A percentile compares a stretch with the other conserved stretches of the same genome.
These are phyloP conservation scores for Bruguiera sexangula DNA, from an alignment of 345 rosid species.

Conservation along the genomic window DNA sequence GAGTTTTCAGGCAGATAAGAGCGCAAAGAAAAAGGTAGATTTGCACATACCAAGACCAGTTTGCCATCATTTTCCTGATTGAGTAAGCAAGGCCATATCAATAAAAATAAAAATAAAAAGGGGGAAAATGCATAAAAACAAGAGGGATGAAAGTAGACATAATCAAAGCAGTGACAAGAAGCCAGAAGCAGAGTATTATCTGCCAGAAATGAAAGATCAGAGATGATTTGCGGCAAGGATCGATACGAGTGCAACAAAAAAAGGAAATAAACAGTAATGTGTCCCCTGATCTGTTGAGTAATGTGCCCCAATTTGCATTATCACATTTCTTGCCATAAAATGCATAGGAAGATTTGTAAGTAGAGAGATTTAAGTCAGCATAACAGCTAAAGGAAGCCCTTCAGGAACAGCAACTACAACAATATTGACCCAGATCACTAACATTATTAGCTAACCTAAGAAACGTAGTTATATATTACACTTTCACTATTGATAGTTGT, in stretches of 20 bases:
- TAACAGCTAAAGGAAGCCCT: conserved; percentile 96
- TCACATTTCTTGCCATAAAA: too few species aligned
- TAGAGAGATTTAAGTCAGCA: conserved; percentile 67
- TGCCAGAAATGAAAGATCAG: neutral
- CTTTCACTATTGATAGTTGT: neutral
- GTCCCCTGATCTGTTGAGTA: too few species aligned
- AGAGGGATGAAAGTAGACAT: too few species aligned
- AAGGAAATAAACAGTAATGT: too few species aligned
- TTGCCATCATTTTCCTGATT: too few species aligned
- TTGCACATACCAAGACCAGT: too few species aligned
- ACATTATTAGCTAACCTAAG: conserved; percentile 3
- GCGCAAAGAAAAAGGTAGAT: neutral
- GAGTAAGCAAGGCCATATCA: too few species aligned
- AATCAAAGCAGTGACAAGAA: neutral
- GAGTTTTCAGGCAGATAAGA: neutral
- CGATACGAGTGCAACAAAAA: too few species aligned
- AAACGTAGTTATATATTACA: conserved; percentile 20
- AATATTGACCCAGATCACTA: conserved; percentile 63
- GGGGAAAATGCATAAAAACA: too few species aligned
- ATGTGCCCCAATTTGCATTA: too few species aligned
- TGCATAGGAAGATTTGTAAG: neutral
- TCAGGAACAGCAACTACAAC: conserved; percentile 91
- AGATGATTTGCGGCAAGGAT: neutral
- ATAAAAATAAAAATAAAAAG: too few species aligned
- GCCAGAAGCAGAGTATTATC: neutral